Conservation (phyloP, 75 land plant genomes). For the Azolla pinnata region DNA sequence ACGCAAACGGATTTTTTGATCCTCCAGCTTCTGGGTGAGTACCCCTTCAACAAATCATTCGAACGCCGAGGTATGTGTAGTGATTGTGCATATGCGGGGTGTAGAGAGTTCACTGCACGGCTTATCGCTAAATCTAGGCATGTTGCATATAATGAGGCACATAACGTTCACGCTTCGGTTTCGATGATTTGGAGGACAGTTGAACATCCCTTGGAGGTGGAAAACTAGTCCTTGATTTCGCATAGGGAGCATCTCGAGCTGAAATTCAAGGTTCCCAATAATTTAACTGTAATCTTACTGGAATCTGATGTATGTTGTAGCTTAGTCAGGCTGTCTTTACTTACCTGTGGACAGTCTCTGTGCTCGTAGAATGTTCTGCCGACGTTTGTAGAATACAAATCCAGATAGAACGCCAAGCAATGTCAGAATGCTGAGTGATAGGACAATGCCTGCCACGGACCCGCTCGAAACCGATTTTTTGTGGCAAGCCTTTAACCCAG, state of each 20-base stretch:
- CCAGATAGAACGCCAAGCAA: constrained; percentile 29
- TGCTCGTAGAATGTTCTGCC: constrained; percentile 69
- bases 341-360: constrained; percentile 59
- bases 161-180: constrained; percentile 11
- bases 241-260: constrained; percentile 95
- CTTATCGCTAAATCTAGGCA: no score
- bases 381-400: constrained; percentile 59
- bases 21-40: no score
- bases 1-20: no score
- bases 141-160: constrained; percentile 9
- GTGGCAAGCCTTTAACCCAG: constrained; percentile 63
- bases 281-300: no score
- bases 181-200: no score
- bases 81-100: no score
- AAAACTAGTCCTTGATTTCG: constrained; percentile 61
- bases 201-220: constrained; percentile 56
- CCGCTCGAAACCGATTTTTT: constrained; percentile 38
- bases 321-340: background rate
- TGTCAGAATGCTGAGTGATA: constrained; percentile 27
- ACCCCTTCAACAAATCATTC: no score
- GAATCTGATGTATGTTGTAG: background rate
- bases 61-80: no score
- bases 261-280: constrained; percentile 12
- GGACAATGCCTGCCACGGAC: constrained; percentile 53
- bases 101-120: no score